Percentiles rank a stretch among this genome's conserved stretches.
Evolutionary conservation across 1,284 basidiomycete genomes (phyloP).

Genomic region (Meripilus lineatus): DNA sequence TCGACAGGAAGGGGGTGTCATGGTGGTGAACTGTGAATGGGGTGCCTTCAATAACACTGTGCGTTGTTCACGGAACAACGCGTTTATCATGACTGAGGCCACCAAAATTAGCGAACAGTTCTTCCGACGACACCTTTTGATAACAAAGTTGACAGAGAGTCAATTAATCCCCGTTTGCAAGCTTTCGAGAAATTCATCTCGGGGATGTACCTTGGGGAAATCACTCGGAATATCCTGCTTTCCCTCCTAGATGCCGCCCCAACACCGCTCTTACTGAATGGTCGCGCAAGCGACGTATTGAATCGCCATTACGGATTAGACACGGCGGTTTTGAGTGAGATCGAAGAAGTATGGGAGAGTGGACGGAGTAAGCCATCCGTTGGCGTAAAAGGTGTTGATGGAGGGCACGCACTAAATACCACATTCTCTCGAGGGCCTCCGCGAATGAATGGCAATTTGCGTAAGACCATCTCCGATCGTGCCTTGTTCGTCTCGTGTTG

Average conservation of each 20-base stretch:
- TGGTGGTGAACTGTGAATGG: slow-evolving; percentile 99
- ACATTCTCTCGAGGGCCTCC: not conserved
- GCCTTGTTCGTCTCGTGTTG: not conserved
- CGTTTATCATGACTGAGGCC: not conserved
- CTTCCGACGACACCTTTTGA: slow-evolving; percentile 93
- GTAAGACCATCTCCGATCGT: slow-evolving; percentile 10
- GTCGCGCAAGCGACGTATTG: slow-evolving; percentile 65
- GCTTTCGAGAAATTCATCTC: slow-evolving; percentile 98
- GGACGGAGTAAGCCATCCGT: slow-evolving; percentile 21
- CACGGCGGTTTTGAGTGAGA: slow-evolving; percentile 85
- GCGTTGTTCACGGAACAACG: slow-evolving; percentile 21
- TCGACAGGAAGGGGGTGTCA: slow-evolving; percentile 61
- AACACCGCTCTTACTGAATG: slow-evolving; percentile 71
- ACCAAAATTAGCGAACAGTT: slow-evolving; percentile 57
- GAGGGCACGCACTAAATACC: slow-evolving; percentile 5
- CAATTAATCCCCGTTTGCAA: slow-evolving; percentile 92
- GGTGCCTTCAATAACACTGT: slow-evolving; percentile 92
- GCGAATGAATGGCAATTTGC: not conserved
- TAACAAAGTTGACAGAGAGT: slow-evolving; percentile 88
- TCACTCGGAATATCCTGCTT: slow-evolving; percentile 82
- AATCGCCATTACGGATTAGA: slow-evolving; percentile 95
- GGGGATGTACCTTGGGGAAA: slow-evolving; percentile 98
- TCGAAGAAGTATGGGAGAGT: slow-evolving; percentile 73
- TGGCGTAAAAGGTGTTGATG: slow-evolving; percentile 12
- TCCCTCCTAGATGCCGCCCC: slow-evolving; percentile 82